Base-by-base conservation (phyloP, 306 rosid species). In the Luffa acutangula region DNA sequence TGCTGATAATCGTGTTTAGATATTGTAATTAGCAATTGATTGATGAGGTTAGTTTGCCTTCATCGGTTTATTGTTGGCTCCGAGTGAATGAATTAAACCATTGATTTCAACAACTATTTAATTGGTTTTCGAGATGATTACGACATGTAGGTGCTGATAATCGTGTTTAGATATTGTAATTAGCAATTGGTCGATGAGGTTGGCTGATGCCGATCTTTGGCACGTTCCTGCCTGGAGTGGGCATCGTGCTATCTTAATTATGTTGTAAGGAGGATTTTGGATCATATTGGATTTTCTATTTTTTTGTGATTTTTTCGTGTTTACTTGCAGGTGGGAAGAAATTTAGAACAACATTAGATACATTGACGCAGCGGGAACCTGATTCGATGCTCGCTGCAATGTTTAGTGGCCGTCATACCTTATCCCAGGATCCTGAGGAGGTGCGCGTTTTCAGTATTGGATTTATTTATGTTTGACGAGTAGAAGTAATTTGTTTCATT, bases 351-450 rank as follows among this genome's bases (percentile, higher is more conserved):
- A 92, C 97, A 20, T 49, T 83, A 45, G 90, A 87, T 79, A 94
- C 98, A 20, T 80, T 94, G 82, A 92, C 97, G 46, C 94, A 86
- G 59, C 89, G 97, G 5, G 98, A 94, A 42, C 97, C 98, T 18
- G 90, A 91, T 86, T 94, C 97, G 6, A 89, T 94, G 97, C 97
- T 94, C 5, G 94, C 98, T 18, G 98, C 97, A 49, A 91, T 94
- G 97, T 94, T 92, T 83, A 91, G 97, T 52, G 98, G 98, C 78
- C 93, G 97, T 75, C 98, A 89, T 62, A 87, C 92, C 21, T 80
- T 94, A 9, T 89, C 78, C 80, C 90, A 62, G 79, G 92, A 91
- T 67, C 85, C 91, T 12, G 78, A 80, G 37, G 87, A 92, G 86
- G 96, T 83, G 36, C 15, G 52, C 20, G 15, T 69, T 69, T 69